A percentile compares a stretch with the other conserved stretches of the same genome.
phyloP scores from a whole-genome alignment of 495 filamentous ascomycete genomes.

The Penicillium salamii region DNA sequence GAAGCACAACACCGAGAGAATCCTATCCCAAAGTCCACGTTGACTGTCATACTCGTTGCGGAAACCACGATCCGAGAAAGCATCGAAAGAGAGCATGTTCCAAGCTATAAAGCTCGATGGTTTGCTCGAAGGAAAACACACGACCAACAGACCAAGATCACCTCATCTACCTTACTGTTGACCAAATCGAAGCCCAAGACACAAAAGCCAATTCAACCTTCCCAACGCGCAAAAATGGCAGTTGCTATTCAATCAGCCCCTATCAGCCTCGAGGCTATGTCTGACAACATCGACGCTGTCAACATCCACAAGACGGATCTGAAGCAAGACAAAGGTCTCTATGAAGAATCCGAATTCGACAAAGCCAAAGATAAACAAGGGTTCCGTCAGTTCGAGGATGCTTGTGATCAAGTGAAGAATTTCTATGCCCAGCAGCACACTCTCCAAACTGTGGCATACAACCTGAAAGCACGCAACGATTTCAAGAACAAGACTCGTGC shows the following conservation, averaged over 20 bases:
- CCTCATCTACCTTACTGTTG: not conserved
- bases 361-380: constrained; percentile 73
- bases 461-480: constrained; percentile 67
- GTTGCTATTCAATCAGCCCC: not conserved
- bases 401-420: constrained; percentile 74
- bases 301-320: not conserved
- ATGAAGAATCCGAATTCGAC: constrained; percentile 67
- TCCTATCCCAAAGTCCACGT: no score
- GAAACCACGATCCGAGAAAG: not conserved
- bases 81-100: no score
- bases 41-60: not conserved
- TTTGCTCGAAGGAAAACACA: no score
- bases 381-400: constrained; percentile 76
- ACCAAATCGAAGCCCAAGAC: not conserved
- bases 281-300: constrained; percentile 1
- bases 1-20: not conserved
- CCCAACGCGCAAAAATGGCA: not conserved
- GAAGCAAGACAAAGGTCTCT: constrained; percentile 46
- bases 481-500: constrained; percentile 67
- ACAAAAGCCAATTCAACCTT: not conserved
- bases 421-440: constrained; percentile 83
- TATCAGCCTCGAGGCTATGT: not conserved
- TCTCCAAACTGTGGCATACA: constrained; percentile 83
- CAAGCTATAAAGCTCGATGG: no score
- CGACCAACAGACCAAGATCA: not conserved